A percentile compares a stretch with the other conserved stretches of the same genome.
Conservation (phyloP, 257 asterid species). For the Solanum pimpinellifolium region DNA sequence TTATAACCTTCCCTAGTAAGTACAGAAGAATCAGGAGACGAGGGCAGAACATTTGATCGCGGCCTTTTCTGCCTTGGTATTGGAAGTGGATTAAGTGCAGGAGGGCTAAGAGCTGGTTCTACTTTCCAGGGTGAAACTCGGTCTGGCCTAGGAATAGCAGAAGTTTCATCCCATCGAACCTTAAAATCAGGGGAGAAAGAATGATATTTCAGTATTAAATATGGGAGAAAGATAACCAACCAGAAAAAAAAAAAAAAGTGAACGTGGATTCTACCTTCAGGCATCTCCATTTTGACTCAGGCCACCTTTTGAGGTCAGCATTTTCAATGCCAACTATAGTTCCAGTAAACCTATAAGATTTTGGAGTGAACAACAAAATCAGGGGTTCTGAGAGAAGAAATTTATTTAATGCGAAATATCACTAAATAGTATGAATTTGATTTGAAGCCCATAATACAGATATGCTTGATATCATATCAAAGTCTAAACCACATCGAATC, state of each 20-base stretch:
- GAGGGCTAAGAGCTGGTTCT: slow-evolving; percentile 83
- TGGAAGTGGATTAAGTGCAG: slow-evolving; percentile 77
- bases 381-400: background rate
- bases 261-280: slow-evolving; percentile 39
- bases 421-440: background rate
- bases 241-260: background rate
- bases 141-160: slow-evolving; percentile 77
- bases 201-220: background rate
- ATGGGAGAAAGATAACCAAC: background rate
- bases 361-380: background rate
- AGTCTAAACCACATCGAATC: background rate
- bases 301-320: slow-evolving; percentile 44
- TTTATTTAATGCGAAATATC: background rate
- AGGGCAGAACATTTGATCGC: slow-evolving; percentile 50
- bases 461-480: background rate
- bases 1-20: slow-evolving; percentile 74
- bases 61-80: slow-evolving; percentile 69
- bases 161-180: slow-evolving; percentile 98
- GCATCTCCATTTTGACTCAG: slow-evolving; percentile 72
- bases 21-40: slow-evolving; percentile 69
- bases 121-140: slow-evolving; percentile 95
- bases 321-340: slow-evolving; percentile 64
- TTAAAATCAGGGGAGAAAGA: slow-evolving; percentile 1
- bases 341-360: slow-evolving; percentile 52
- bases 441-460: background rate